Conservation (phyloP, 768 basidiomycete species). For the Phylloporus sp. region DNA sequence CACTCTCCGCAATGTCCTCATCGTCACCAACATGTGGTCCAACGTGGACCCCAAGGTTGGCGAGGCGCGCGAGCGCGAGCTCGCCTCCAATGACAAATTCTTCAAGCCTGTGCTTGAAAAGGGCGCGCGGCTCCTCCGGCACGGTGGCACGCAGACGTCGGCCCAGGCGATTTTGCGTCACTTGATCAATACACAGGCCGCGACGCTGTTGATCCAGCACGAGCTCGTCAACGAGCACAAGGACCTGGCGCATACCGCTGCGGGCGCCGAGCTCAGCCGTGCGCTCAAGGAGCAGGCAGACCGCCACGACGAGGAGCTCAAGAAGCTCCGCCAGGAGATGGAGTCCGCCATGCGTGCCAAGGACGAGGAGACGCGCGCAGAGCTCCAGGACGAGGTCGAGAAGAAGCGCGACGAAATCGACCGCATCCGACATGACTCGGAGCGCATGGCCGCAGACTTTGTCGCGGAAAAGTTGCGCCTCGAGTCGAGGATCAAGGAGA, state of each 20-base stretch:
- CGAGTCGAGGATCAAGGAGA: constrained; percentile 23
- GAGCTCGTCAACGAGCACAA: constrained; percentile 51
- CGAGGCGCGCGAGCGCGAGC: constrained; percentile 43
- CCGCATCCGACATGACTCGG: constrained; percentile 38
- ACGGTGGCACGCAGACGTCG: constrained; percentile 38
- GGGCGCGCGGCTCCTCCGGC: constrained; percentile 43
- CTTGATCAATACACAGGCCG: constrained; percentile 39
- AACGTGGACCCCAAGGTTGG: constrained; percentile 38
- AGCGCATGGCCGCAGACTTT: constrained; percentile 40
- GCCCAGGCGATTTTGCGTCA: constrained; percentile 41
- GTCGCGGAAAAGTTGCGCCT: constrained; percentile 35
- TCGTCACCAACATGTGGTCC: constrained; percentile 56
- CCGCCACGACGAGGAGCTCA: constrained; percentile 47
- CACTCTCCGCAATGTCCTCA: constrained; percentile 46
- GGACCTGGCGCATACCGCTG: constrained; percentile 48
- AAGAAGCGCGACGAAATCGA: constrained; percentile 43
- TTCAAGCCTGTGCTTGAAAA: constrained; percentile 51
- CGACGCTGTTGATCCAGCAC: constrained; percentile 48
- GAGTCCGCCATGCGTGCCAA: constrained; percentile 40
- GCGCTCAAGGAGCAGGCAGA: constrained; percentile 47
- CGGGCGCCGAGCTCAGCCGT: constrained; percentile 49
- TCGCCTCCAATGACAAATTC: constrained; percentile 39
- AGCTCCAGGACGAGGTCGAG: constrained; percentile 43
- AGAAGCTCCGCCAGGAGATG: constrained; percentile 44
- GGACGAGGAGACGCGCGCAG: constrained; percentile 44